Evolutionary conservation across 106 monocot species (phyloP).

Genomic region (Dioscorea zingiberensis): DNA sequence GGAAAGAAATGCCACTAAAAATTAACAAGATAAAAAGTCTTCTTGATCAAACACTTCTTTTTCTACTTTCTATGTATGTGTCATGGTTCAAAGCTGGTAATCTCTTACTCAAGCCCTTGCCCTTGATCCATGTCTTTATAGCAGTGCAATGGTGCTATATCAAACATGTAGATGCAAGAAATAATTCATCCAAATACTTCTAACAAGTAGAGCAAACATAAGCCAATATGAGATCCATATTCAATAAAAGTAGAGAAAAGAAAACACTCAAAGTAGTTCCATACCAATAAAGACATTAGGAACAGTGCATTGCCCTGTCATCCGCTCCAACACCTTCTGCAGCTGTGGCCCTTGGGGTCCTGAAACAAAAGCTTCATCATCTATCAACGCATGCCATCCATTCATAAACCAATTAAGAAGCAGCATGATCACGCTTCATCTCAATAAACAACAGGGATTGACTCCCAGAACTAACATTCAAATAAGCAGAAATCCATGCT

Average conservation of each 20-base stretch:
- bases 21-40: too few species aligned
- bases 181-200: background rate
- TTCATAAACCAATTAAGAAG: background rate
- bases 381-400: background rate
- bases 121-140: too few species aligned
- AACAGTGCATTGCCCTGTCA: conserved; percentile 37
- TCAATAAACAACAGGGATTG: background rate
- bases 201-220: background rate
- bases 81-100: too few species aligned
- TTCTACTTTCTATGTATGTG: too few species aligned
- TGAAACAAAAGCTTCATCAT: conserved; percentile 13
- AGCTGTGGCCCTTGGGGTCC: conserved; percentile 75
- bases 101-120: too few species aligned
- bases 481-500: background rate
- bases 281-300: conserved; percentile 48
- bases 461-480: background rate
- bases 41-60: too few species aligned
- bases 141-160: background rate
- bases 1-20: too few species aligned
- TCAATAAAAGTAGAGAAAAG: background rate
- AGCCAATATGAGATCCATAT: background rate
- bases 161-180: background rate
- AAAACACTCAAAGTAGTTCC: background rate
- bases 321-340: conserved; percentile 32
- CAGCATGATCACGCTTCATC: background rate